phyloP scores from a whole-genome alignment of 306 rosid species.

The Amphicarpaea edgeworthii region DNA sequence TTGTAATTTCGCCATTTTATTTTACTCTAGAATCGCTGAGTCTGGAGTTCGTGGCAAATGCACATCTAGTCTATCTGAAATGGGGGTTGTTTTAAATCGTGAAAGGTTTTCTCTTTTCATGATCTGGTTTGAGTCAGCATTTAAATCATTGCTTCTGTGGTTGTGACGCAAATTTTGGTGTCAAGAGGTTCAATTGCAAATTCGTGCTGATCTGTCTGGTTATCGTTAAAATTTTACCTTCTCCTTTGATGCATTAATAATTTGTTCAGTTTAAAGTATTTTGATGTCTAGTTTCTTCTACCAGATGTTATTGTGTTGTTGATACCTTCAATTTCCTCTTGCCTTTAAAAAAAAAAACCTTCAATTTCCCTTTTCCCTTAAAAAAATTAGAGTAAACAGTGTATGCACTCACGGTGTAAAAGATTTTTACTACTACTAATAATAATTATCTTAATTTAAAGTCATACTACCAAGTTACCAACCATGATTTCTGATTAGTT shows the following conservation, averaged over 20 bases:
- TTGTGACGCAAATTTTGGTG: neutral
- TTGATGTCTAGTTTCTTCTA: conserved; percentile 3
- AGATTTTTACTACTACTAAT: neutral
- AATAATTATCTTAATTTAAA: neutral
- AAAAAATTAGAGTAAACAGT: neutral
- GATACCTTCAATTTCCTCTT: neutral
- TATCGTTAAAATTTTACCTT: neutral
- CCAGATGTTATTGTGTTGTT: neutral
- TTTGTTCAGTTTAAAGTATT: conserved; percentile 21
- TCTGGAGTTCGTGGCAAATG: conserved; percentile 13
- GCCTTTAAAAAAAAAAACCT: too few relatives aligned
- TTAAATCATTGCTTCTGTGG: conserved; percentile 24
- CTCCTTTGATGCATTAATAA: conserved; percentile 9
- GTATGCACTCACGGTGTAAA: neutral
- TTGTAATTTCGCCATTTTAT: neutral
- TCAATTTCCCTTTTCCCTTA: neutral
- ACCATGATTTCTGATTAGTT: neutral
- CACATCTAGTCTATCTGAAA: neutral
- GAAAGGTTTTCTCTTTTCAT: conserved; percentile 25
- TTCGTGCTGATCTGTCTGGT: conserved; percentile 12
- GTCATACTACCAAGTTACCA: too few relatives aligned
- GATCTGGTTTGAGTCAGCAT: conserved; percentile 37
- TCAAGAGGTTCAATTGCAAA: conserved; percentile 28
- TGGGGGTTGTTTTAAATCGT: conserved; percentile 16
- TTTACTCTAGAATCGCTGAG: conserved; percentile 22